These are phyloP conservation scores for Leccinum ochraceum DNA, from an alignment of 768 basidiomycete species.

Conservation along the genomic window DNA sequence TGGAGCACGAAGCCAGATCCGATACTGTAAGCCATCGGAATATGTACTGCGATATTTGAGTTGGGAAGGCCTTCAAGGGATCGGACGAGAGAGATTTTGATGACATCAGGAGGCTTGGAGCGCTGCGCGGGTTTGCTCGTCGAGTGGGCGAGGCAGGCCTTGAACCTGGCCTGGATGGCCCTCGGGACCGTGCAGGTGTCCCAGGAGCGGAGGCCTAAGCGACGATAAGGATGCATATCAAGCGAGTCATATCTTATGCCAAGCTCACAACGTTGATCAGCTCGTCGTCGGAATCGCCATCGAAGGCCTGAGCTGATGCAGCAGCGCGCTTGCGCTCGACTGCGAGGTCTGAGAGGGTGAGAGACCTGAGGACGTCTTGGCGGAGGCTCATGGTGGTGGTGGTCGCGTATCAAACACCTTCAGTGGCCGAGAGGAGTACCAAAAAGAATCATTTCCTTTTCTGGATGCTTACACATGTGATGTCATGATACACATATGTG, in stretches of 20 bases:
- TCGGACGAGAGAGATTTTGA: constrained; percentile 40
- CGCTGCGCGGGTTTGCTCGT: constrained; percentile 18
- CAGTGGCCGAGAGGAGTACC: background rate
- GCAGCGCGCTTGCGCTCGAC: constrained; percentile 25
- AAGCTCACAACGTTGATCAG: constrained; percentile 68
- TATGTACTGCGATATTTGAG: constrained; percentile 78
- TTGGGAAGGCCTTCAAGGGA: constrained; percentile 72
- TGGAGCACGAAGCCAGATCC: constrained; percentile 74
- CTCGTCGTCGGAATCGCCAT: constrained; percentile 65
- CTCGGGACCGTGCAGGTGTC: constrained; percentile 65
- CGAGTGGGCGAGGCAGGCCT: constrained; percentile 42
- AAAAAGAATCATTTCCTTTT: constrained; percentile 10
- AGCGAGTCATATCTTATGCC: background rate
- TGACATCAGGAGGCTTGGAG: constrained; percentile 31
- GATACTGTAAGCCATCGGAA: constrained; percentile 61
- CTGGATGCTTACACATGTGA: constrained; percentile 24
- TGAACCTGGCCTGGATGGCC: constrained; percentile 49
- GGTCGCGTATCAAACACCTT: constrained; percentile 13
- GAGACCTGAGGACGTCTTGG: constrained; percentile 67
- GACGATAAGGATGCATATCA: constrained; percentile 11
- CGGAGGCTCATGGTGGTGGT: constrained; percentile 69
- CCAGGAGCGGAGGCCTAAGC: constrained; percentile 65
- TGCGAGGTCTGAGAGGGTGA: constrained; percentile 39
- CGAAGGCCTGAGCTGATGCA: constrained; percentile 16
- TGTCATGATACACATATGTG: constrained; percentile 14